phyloP scores from a whole-genome alignment of 805 yeast genomes.

The Cyberlindnera galapagoensis region DNA sequence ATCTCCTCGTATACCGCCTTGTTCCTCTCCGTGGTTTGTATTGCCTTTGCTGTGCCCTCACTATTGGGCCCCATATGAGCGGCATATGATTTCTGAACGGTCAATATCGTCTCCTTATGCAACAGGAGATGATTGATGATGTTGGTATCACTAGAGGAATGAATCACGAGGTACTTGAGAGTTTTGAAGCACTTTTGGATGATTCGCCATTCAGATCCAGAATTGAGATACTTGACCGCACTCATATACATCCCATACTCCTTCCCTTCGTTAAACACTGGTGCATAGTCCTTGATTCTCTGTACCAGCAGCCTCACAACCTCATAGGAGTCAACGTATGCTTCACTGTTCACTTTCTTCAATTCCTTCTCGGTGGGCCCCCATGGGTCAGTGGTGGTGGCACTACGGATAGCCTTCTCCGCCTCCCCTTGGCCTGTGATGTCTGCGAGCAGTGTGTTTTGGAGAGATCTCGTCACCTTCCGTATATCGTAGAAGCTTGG shows the following conservation, averaged over 20 bases:
- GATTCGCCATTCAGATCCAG: conserved; percentile 35
- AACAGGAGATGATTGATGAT: no score
- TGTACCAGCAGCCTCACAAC: conserved; percentile 26
- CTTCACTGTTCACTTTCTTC: conserved; percentile 23
- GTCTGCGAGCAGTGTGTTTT: conserved; percentile 31
- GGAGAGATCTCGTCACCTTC: conserved; percentile 34
- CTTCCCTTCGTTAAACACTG: background rate
- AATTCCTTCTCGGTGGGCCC: conserved; percentile 43
- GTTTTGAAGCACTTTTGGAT: conserved; percentile 32
- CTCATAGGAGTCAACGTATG: conserved; percentile 12
- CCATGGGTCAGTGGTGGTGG: conserved; percentile 46
- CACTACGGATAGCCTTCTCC: conserved; percentile 29
- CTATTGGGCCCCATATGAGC: no score
- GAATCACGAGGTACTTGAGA: conserved; percentile 27
- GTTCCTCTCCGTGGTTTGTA: no score
- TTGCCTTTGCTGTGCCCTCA: no score
- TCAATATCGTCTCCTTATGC: no score
- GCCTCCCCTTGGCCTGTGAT: conserved; percentile 30
- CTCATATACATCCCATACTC: conserved; percentile 1
- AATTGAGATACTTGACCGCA: conserved; percentile 30
- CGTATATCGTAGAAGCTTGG: conserved; percentile 32
- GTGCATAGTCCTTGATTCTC: conserved; percentile 18
- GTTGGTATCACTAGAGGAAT: no score
- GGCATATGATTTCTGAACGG: no score
- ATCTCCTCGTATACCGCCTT: conserved; percentile 4